phyloP scores from a whole-genome alignment of 1,284 basidiomycete species.

The Stygiomarasmius scandens region DNA sequence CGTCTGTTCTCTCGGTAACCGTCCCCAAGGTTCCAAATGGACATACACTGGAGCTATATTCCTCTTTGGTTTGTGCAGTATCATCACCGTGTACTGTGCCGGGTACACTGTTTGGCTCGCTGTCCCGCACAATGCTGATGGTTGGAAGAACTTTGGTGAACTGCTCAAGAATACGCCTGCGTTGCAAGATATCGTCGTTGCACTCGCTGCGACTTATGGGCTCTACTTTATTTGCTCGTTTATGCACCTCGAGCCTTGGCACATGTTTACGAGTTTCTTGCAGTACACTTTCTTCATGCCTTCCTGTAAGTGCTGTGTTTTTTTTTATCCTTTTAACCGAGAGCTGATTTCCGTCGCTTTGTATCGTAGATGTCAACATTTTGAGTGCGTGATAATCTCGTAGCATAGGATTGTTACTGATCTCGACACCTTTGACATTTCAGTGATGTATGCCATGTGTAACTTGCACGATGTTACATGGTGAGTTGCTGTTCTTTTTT shows the following conservation, averaged over 20 bases:
- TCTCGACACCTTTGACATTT: slow-evolving; percentile 3
- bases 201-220: slow-evolving; percentile 84
- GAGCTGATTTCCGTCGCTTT: neutral
- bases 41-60: slow-evolving; percentile 77
- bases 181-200: slow-evolving; percentile 81
- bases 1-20: slow-evolving; percentile 4
- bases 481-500: slow-evolving; percentile 30
- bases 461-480: slow-evolving; percentile 89
- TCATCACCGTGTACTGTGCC: slow-evolving; percentile 86
- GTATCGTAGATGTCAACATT: slow-evolving; percentile 78
- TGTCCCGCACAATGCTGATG: slow-evolving; percentile 71
- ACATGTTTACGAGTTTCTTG: slow-evolving; percentile 90
- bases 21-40: slow-evolving; percentile 74
- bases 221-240: slow-evolving; percentile 86
- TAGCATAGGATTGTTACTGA: neutral
- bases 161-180: slow-evolving; percentile 66
- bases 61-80: slow-evolving; percentile 74
- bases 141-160: slow-evolving; percentile 71
- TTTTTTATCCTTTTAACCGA: neutral
- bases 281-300: slow-evolving; percentile 83
- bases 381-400: slow-evolving; percentile 50
- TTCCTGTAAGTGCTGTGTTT: slow-evolving; percentile 53
- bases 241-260: slow-evolving; percentile 90
- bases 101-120: slow-evolving; percentile 86
- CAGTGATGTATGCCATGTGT: slow-evolving; percentile 90